Base-by-base conservation (phyloP, 768 basidiomycete genomes). In the Pulveroboletus sp. region DNA sequence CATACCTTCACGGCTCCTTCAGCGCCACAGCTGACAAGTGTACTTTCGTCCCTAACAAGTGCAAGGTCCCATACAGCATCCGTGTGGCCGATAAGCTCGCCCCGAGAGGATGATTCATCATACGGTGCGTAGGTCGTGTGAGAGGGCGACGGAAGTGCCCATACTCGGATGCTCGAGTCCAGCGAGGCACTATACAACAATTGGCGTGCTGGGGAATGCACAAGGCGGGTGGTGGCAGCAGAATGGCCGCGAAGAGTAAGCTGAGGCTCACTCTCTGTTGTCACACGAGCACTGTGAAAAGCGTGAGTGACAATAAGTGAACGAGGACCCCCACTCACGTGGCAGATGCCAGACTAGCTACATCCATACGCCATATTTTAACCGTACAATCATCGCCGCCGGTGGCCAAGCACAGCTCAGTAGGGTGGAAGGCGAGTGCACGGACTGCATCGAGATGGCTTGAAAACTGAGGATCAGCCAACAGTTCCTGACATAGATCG, bases 1-100 rank as follows among this genome's bases (percentile, higher is more conserved):
- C 95, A 98, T 13, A 95, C 82, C 69, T 96, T 96, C 58, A 97
- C 86, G 0, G 80, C 71, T 17, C 94, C 94, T 65, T 98, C 95
- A 5, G 93, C 89, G 40, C 89, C 86, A 64, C 89, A 92, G 57
- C 88, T 90, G 49, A 95, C 89, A 37, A 98, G 76, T 8, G 86
- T 84, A 50, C 80, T 82, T 65, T 91, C 88, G 54, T 89, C 86
- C 47, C 89, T 78, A 26, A 92, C 80, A 18, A 95, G 79, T 9
- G 89, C 86, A 44, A 98, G 73, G 64, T 93, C 96, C 96, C 96
- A 99, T 24, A 97, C 88, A 6, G 92, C 92, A 64, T 99, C 94
- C 5, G 92, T 91, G 66, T 96, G 92, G 4, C 94, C 93, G 28
- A 94, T 83, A 27, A 98, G 77, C 56, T 87, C 84, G 31, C 86